Evolutionary conservation across 2,329 filamentous ascomycete species (phyloP), one percentile per base, ranked within the genome.

Genomic region (Blastomyces parvus): DNA sequence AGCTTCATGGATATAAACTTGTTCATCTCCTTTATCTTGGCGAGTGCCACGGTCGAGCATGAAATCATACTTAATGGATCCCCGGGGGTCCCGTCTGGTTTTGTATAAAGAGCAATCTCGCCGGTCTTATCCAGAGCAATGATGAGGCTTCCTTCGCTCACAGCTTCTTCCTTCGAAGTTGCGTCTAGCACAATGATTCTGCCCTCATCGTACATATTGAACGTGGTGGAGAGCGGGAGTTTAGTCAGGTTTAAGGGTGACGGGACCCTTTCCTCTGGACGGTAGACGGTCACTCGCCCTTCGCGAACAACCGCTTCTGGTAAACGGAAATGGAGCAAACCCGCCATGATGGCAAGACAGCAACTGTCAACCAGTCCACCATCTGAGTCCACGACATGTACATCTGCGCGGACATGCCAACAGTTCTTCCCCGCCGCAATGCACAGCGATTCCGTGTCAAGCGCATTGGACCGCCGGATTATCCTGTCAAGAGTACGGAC

Each of bases 381-480:
- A 74, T 97, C 93, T 73, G 92, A 90, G 60, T 91, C 88, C 56
- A 97, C 83, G 57, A 97, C 86, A 76, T 99, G 94, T 27, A 97
- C 84, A 74, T 97, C 93, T 25, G 90, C 92, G 64, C 93, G 87
- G 66, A 99, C 83, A 65, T 88, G 88, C 86, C 94, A 99, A 79
- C 90, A 94, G 76, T 95, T 96, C 65, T 89, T 83, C 8, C 90
- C 92, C 13, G 94, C 91, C 36, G 97, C 82, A 27, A 99, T 90
- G 76, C 94, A 99, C 55, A 99, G 83, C 3, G 92, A 96, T 77
- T 99, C 94, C 42, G 92, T 96, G 75, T 97, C 93, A 50, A 99
- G 85, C 7, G 94, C 93, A 69, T 89, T 89, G 0, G 92, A 96
- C 65, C 94, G 88, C 52, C 94, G 91, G 65, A 97, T 86, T 9